Evolutionary conservation across 169 alveolate species (phyloP), one percentile per base, ranked within the genome.

Genomic region (Eimeria brunetti): DNA sequence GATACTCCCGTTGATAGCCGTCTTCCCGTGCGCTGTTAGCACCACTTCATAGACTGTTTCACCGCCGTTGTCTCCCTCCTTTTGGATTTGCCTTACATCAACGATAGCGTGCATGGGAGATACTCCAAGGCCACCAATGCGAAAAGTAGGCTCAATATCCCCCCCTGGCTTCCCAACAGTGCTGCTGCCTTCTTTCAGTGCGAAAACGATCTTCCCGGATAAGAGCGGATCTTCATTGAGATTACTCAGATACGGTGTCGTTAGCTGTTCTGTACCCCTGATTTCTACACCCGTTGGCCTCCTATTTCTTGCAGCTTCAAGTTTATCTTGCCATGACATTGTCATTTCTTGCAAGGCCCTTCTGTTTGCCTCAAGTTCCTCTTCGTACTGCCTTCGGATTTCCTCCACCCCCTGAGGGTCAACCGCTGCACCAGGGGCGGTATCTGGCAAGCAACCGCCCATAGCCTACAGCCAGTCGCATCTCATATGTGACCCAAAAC

Each of bases 181-280:
- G 97, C 88, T 75, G 97, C 97, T 20, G 92, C 97, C 94, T 95
- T 90, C 44, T 53, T 84, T 56, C 97, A 95, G 71, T 96, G 95
- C 88, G 96, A 97, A 86, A 80, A 73, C 91, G 64, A 95, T 89
- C 83, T 95, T 95, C 73, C 98, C 98, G 67, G 98, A 93, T 27
- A 98, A 96, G 93, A 97, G 96, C 33, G 98, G 98, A 96, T 98
- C 99, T 96, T 98, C 99, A 95, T 98, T 98, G 73, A 98, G 91
- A 38, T 97, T 97, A 53, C 96, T 96, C 62, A 98, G 95, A 91
- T 97, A 88, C 5, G 98, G 98, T 75, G 95, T 91, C 85, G 94
- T 97, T 49, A 96, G 95, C 73, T 95, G 92, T 91, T 93, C 93
- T 56, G 95, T 95, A 30, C 88, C 91, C 58, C 94, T 41, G 69